Conservation (phyloP, 2,329 filamentous ascomycete genomes). For the Pseudogymnoascus sp. region DNA sequence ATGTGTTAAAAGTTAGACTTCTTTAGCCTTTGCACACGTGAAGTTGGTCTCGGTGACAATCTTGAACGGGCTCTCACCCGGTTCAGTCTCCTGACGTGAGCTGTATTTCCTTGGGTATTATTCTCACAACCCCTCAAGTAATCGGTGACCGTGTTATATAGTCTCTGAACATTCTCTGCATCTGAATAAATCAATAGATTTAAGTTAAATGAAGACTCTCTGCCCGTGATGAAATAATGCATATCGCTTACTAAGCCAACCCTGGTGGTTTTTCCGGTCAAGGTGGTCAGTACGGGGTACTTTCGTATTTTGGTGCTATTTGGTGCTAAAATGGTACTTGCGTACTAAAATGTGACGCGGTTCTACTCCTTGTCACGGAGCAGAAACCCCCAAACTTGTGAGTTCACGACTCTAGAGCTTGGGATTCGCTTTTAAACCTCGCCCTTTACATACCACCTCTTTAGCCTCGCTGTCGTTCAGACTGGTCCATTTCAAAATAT, state of each 20-base stretch:
- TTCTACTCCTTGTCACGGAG: slow-evolving; percentile 4
- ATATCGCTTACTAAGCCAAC: not conserved
- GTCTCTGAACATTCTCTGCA: not conserved
- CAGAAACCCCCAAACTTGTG: not conserved
- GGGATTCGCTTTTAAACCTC: not conserved
- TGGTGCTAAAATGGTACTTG: slow-evolving; percentile 8
- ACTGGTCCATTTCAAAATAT: not conserved
- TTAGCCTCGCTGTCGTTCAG: not conserved
- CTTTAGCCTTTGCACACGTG: slow-evolving; percentile 3
- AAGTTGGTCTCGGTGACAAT: not conserved
- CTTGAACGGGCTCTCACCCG: not conserved
- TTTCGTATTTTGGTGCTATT: not conserved
- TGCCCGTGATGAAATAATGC: not conserved
- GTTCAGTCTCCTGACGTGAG: not conserved
- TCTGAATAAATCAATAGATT: not conserved
- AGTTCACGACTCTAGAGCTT: slow-evolving; percentile 1
- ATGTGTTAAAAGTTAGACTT: slow-evolving; percentile 6
- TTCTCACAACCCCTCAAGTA: not conserved
- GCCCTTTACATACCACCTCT: not conserved
- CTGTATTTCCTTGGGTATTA: not conserved
- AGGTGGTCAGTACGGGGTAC: slow-evolving; percentile 5
- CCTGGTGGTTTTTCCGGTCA: slow-evolving; percentile 5
- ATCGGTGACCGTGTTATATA: not conserved
- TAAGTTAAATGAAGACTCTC: slow-evolving; percentile 7
- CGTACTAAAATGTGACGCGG: slow-evolving; percentile 8